These are phyloP conservation scores for Sphagnum magellanicum DNA, from an alignment of 228 moss, liverwort and hornwort genomes.

Conservation along the genomic window DNA sequence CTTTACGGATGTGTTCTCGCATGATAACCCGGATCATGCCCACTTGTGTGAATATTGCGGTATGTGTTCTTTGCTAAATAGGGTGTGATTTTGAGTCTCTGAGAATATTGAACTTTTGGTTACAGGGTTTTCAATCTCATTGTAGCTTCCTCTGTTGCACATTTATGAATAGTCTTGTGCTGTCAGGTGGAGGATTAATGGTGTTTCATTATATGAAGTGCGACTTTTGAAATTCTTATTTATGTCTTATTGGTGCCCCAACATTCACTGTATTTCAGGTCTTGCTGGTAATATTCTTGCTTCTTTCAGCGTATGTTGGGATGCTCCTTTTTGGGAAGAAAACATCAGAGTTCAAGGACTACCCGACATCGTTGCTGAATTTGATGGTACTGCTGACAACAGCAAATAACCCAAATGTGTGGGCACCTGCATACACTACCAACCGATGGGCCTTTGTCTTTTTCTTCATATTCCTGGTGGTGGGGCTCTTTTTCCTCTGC, in stretches of 20 bases:
- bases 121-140: background rate
- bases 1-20: constrained; percentile 66
- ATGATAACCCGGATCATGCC: constrained; percentile 65
- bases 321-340: constrained; percentile 47
- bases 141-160: no score
- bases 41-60: constrained; percentile 65
- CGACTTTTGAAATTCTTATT: background rate
- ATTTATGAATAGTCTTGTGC: no score
- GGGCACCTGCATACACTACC: constrained; percentile 53
- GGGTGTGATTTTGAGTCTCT: no score
- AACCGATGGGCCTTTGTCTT: constrained; percentile 64
- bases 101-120: background rate
- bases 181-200: background rate
- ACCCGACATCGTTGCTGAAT: constrained; percentile 52
- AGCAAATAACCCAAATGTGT: constrained; percentile 82
- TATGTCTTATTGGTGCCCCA: background rate
- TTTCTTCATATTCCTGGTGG: constrained; percentile 68
- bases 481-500: constrained; percentile 73
- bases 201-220: no score
- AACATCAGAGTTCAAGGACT: constrained; percentile 52
- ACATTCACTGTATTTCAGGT: constrained; percentile 24
- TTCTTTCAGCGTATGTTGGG: constrained; percentile 75
- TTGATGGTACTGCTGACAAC: constrained; percentile 71
- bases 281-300: constrained; percentile 49
- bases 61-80: constrained; percentile 14